A percentile compares a stretch with the other conserved stretches of the same genome.
Evolutionary conservation across 2,329 filamentous ascomycete species (phyloP).

Genomic region (Ascochyta viciae-villosae): DNA sequence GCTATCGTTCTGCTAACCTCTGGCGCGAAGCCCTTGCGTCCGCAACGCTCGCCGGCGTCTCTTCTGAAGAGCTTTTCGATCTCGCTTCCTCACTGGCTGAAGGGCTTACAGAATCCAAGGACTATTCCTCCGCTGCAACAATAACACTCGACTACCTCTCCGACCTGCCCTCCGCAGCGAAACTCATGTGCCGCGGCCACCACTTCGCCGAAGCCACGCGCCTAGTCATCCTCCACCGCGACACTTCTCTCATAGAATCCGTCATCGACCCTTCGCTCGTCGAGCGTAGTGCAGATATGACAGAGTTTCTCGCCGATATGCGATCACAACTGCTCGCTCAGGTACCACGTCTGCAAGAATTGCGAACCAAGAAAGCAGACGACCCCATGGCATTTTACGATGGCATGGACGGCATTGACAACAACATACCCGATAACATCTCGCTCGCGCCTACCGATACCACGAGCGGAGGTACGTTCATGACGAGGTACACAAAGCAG

Average conservation of each 20-base stretch:
- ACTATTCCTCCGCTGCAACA: conserved; percentile 79
- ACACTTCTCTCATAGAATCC: conserved; percentile 67
- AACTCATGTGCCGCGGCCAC: conserved; percentile 85
- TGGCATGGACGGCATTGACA: conserved; percentile 58
- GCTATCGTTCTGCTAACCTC: conserved; percentile 82
- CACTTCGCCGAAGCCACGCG: conserved; percentile 90
- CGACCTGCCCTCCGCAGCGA: conserved; percentile 73
- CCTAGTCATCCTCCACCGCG: conserved; percentile 67
- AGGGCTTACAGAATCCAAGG: conserved; percentile 81
- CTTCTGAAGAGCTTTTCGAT: conserved; percentile 65
- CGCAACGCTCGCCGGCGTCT: conserved; percentile 69
- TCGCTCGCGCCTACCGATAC: conserved; percentile 87
- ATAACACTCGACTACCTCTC: conserved; percentile 83
- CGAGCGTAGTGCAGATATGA: conserved; percentile 81
- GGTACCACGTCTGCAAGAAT: conserved; percentile 82
- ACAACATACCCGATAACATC: conserved; percentile 87
- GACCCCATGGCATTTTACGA: conserved; percentile 91
- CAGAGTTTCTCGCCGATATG: conserved; percentile 93
- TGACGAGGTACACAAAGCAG: conserved; percentile 88
- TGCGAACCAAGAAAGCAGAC: conserved; percentile 79
- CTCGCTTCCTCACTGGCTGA: conserved; percentile 80
- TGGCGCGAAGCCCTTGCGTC: conserved; percentile 92
- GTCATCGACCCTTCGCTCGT: conserved; percentile 80
- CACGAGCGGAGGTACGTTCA: conserved; percentile 80
- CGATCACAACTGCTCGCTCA: conserved; percentile 83